Evolutionary conservation across 306 rosid species (phyloP), one percentile per base, ranked within the genome.

Genomic region (Medicago lupulina): DNA sequence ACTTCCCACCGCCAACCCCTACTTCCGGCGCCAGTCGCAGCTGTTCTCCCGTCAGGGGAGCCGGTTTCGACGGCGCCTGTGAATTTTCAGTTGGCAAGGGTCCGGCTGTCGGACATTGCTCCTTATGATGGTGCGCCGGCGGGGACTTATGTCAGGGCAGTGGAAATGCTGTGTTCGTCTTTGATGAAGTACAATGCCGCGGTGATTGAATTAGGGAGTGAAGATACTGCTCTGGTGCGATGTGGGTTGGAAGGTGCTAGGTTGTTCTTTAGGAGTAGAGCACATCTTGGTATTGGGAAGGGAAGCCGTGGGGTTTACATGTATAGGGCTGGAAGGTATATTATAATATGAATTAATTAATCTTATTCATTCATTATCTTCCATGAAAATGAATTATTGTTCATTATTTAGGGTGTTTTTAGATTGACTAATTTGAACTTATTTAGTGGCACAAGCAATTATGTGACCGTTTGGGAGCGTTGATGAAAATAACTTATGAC

Each of bases 311-410:
- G 93, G 51, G 92, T 90, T 84, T 84, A 92, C 79, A 85, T 84
- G 96, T 92, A 95, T 83, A 89, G 97, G 54, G 96, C 97, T 13
- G 97, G 98, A 84, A 92, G 98, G 98, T 92, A 87, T 41, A 43
- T 18, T n/a, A 3, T 36, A 9, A 16, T 64, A 21, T 23, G 2
- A 23, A 23, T 23, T 23, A 43, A 4, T 67, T n/a, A 67, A 21
- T 46, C 17, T 67, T 67, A 21, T 6, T 43, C 14, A 54, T 54
- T 54, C 58, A 5, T 16, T 16, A 51, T 51, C 57, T 50, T 50
- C 18, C 57, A 2, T 50, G 10, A 19, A 51, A 51, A 16, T 51
- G 16, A 21, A 5, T 7, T 51, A 8, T n/a, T 51, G 4, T 8
- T 51, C 16, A 13, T 17, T 12, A 4, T 46, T 13, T 13, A 46